Conservation (phyloP, 257 asterid genomes). For the Fraxinus excelsior region DNA sequence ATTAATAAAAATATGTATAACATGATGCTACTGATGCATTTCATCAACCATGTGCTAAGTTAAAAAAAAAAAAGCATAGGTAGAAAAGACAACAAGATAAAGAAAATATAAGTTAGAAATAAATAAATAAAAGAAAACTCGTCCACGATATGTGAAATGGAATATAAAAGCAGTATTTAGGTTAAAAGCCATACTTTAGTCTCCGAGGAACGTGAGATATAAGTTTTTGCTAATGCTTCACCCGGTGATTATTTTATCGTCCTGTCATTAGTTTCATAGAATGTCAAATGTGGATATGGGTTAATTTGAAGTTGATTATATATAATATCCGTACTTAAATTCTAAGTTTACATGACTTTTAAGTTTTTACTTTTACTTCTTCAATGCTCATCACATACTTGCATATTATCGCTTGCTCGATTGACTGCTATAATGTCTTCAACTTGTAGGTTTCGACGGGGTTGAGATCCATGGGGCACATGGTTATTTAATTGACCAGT, state of each 20-base stretch:
- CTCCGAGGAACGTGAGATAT: background rate
- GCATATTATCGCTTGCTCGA: background rate
- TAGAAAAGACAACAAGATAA: background rate
- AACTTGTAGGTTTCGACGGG: conserved; percentile 65
- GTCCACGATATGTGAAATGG: background rate
- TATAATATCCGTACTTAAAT: background rate
- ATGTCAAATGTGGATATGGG: background rate
- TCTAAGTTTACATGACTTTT: background rate
- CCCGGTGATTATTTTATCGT: background rate
- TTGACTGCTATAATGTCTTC: background rate
- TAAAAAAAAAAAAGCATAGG: background rate
- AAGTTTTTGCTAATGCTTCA: background rate
- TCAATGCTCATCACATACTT: background rate
- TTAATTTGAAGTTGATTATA: background rate
- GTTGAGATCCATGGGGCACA: conserved; percentile 78
- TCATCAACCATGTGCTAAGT: background rate
- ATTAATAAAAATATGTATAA: no score
- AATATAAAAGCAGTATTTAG: background rate
- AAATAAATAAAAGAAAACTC: background rate
- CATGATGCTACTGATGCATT: background rate
- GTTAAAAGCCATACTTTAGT: background rate
- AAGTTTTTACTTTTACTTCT: no score
- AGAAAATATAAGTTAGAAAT: background rate
- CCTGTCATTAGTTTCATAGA: background rate
- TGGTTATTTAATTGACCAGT: conserved; percentile 71